Conservation (phyloP, 1,284 basidiomycete species). For the Thelephora terrestris region DNA sequence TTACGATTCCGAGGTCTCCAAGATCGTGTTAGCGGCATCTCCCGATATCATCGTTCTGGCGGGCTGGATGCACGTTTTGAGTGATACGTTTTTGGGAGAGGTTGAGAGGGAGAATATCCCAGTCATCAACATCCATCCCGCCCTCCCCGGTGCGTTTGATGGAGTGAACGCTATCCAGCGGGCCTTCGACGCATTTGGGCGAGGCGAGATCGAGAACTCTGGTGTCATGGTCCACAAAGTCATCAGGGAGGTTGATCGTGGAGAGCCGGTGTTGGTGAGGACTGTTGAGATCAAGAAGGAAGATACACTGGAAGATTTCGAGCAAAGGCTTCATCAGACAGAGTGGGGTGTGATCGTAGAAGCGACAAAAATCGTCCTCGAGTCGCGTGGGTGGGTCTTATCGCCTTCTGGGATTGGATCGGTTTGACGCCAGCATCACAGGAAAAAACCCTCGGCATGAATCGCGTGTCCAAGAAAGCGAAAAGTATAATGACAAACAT, state of each 20-base stretch:
- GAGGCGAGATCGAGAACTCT: slow-evolving; percentile 66
- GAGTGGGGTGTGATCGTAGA: slow-evolving; percentile 94
- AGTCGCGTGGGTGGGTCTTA: slow-evolving; percentile 21
- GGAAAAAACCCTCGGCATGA: too few relatives aligned
- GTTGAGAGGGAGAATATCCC: slow-evolving; percentile 43
- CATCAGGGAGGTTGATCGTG: slow-evolving; percentile 88
- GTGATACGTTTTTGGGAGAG: slow-evolving; percentile 43
- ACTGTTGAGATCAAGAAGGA: slow-evolving; percentile 69
- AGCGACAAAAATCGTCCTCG: slow-evolving; percentile 61
- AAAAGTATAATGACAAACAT: too few relatives aligned
- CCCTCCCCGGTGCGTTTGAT: slow-evolving; percentile 90
- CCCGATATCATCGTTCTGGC: slow-evolving; percentile 91
- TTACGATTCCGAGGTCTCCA: slow-evolving; percentile 82
- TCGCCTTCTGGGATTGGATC: too few relatives aligned
- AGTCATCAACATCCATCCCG: slow-evolving; percentile 96
- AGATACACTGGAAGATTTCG: slow-evolving; percentile 70
- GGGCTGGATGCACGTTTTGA: slow-evolving; percentile 96
- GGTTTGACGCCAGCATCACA: too few relatives aligned
- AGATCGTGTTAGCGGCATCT: slow-evolving; percentile 47
- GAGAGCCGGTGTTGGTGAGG: slow-evolving; percentile 76
- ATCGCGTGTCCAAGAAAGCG: too few relatives aligned
- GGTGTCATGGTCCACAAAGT: slow-evolving; percentile 96
- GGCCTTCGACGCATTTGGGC: slow-evolving; percentile 82
- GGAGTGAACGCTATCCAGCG: slow-evolving; percentile 86
- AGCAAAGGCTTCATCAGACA: slow-evolving; percentile 68